phyloP scores from a whole-genome alignment of 2,329 filamentous ascomycete genomes.

The Myriosclerotinia scirpicola region DNA sequence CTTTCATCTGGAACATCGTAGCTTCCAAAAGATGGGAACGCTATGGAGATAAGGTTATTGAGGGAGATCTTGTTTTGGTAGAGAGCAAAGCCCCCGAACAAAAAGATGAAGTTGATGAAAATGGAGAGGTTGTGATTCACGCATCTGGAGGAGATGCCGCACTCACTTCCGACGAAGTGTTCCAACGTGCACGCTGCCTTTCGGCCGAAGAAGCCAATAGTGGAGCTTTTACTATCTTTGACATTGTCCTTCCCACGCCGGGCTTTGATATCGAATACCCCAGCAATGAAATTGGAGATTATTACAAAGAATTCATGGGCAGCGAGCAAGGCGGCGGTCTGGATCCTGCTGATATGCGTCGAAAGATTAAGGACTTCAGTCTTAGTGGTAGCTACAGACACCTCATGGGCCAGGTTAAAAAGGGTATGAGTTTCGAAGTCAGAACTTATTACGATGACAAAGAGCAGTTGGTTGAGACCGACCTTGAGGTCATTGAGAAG shows the following conservation, averaged over 20 bases:
- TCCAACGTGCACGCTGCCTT: conserved; percentile 70
- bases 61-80: conserved; percentile 67
- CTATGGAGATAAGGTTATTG: conserved; percentile 71
- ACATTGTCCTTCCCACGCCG: conserved; percentile 88
- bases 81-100: conserved; percentile 30
- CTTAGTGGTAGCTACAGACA: conserved; percentile 87
- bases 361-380: conserved; percentile 82
- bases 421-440: conserved; percentile 65
- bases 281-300: conserved; percentile 75
- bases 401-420: conserved; percentile 67
- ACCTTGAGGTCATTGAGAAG: conserved; percentile 58
- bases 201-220: conserved; percentile 75
- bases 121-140: conserved; percentile 48
- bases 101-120: conserved; percentile 42
- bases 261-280: conserved; percentile 91
- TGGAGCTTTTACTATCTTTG: conserved; percentile 77
- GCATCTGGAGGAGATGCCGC: conserved; percentile 58
- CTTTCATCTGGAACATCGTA: conserved; percentile 86
- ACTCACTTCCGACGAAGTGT: conserved; percentile 54
- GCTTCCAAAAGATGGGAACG: conserved; percentile 77
- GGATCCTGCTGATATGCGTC: conserved; percentile 83
- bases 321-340: conserved; percentile 73
- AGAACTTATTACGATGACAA: conserved; percentile 67
- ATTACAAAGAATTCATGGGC: conserved; percentile 84
- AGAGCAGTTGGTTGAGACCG: conserved; percentile 86